Base-by-base conservation (phyloP, 768 basidiomycete species). In the Suillus occidentalis region DNA sequence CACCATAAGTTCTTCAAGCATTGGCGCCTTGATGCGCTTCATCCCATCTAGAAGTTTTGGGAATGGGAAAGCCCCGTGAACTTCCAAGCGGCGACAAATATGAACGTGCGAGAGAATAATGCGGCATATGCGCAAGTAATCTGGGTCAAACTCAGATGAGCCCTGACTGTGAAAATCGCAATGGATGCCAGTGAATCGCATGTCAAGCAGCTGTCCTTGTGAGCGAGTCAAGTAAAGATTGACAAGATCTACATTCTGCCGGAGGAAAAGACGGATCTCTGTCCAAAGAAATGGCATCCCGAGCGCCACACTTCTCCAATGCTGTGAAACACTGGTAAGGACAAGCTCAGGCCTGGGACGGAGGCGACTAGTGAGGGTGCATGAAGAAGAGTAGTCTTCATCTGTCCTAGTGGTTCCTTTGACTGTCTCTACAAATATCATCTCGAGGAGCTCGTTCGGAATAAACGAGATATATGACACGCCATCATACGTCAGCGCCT, bases 281-380 rank as follows among this genome's bases (percentile, higher is more conserved):
- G 77, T 76, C 83, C 84, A 85, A 22, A 85, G 69, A 37, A 72
- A 64, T 6, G 82, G 77, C 6, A 74, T 76, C 43, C 72, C 74
- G 36, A 80, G 61, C 37, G 80, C 79, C 50, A 81, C 68, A 25
- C 72, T 67, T 63, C 82, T 73, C 84, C 84, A 85, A 62, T 75
- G 66, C 47, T 66, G 74, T 62, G 81, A 84, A 40, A 85, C 77
- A 47, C 76, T 77, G 53, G 82, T 80, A 42, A 82, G 61, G 36
- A 81, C 65, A 16, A 83, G 65, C 62, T 75, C 74, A 1, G 74
- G 71, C 62, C 72, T 67, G 20, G 53, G 45, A 4, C 37, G 22
- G 12, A 28, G 20, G 42, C 37, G 9, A n/a, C 20, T 63, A 12
- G 62, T 63, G 13, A 64, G n/a, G 14, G 53, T 63, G 16, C 31